These are phyloP conservation scores for Curvularia eragrostidis DNA, from an alignment of 2,329 filamentous ascomycete species.

Conservation along the genomic window DNA sequence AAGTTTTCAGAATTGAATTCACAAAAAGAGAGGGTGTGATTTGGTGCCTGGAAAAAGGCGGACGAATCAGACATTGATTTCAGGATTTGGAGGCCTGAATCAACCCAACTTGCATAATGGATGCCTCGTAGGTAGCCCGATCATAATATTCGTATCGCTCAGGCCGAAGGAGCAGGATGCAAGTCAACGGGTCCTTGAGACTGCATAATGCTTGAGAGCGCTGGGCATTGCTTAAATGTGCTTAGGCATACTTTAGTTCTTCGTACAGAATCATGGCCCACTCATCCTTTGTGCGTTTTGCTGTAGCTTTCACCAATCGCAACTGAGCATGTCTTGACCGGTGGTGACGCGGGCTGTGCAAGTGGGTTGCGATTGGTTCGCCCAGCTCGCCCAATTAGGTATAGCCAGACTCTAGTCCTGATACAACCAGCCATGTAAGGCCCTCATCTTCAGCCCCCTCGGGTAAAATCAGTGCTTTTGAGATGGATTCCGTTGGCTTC, in stretches of 20 bases:
- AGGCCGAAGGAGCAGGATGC: neutral
- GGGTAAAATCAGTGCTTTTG: neutral
- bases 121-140: neutral
- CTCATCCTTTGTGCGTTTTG: neutral
- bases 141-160: neutral
- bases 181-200: neutral
- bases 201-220: neutral
- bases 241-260: neutral
- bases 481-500: neutral
- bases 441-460: neutral
- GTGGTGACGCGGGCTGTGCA: neutral
- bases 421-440: neutral
- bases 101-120: neutral
- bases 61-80: neutral
- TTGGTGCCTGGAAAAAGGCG: neutral
- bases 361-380: conserved; percentile 28
- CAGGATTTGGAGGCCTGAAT: no score
- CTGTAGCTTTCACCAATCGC: conserved; percentile 12
- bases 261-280: neutral
- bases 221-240: conserved; percentile 6
- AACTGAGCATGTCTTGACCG: neutral
- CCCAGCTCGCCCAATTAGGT: conserved; percentile 21
- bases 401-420: conserved; percentile 2
- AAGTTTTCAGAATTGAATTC: neutral
- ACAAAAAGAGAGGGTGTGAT: neutral